These are phyloP conservation scores for Calonectria naviculata DNA, from an alignment of 2,329 filamentous ascomycete species.

Conservation along the genomic window DNA sequence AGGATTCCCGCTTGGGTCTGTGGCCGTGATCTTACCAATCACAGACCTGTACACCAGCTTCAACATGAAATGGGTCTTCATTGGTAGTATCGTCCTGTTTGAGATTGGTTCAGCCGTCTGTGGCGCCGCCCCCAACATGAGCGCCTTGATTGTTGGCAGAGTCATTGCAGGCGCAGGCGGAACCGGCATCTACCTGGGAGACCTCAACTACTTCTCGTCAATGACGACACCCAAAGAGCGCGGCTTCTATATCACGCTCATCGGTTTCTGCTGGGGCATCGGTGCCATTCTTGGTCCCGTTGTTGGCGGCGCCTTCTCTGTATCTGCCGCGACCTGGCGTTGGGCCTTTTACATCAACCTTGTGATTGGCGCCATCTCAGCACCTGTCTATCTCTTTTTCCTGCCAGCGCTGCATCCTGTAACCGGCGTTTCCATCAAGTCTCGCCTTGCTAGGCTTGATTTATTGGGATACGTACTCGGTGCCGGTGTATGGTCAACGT, in stretches of 20 bases:
- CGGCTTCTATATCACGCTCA: constrained; percentile 31
- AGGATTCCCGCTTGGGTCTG: background rate
- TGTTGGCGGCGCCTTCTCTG: constrained; percentile 20
- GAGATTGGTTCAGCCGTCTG: constrained; percentile 7
- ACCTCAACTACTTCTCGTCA: constrained; percentile 19
- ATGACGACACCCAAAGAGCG: constrained; percentile 25
- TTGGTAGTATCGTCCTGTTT: background rate
- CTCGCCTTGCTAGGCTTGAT: constrained; percentile 43
- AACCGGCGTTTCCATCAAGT: background rate
- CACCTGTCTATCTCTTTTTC: constrained; percentile 20
- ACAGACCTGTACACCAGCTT: background rate
- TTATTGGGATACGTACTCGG: constrained; percentile 55
- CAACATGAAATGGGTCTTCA: background rate
- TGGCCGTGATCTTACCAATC: background rate
- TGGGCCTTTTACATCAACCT: constrained; percentile 39
- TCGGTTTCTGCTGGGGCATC: constrained; percentile 49
- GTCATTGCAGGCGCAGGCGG: background rate
- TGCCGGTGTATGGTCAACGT: constrained; percentile 49
- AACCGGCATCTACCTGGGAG: background rate
- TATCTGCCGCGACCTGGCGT: constrained; percentile 33
- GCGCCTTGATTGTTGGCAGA: background rate
- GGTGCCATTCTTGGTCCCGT: constrained; percentile 54
- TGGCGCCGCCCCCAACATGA: constrained; percentile 3
- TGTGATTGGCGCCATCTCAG: constrained; percentile 17
- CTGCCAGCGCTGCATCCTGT: constrained; percentile 22